phyloP scores from a whole-genome alignment of 2,329 filamentous ascomycete genomes.

The Aspergillus luchuensis region DNA sequence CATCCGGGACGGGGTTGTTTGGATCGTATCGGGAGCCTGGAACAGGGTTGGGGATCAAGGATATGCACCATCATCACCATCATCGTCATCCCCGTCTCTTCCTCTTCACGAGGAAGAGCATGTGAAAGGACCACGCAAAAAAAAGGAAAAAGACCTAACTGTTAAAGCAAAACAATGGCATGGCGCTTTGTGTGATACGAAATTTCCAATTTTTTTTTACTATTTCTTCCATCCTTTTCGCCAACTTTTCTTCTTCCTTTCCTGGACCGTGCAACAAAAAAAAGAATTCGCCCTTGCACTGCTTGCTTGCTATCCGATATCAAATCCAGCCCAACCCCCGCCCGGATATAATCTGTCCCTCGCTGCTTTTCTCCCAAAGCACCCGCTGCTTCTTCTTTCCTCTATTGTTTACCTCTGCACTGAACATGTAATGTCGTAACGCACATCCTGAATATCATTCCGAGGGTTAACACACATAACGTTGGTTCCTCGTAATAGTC shows the following conservation, averaged over 20 bases:
- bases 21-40: conserved; percentile 17
- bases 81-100: conserved; percentile 18
- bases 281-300: not conserved
- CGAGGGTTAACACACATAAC: not conserved
- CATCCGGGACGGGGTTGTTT: conserved; percentile 21
- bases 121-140: conserved; percentile 17
- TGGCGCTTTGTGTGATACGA: conserved; percentile 32
- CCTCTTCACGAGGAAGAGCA: conserved; percentile 8
- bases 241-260: not conserved
- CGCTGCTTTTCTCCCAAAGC: not conserved
- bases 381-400: not conserved
- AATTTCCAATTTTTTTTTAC: conserved; percentile 20
- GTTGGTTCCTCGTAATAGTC: not conserved
- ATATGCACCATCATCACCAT: conserved; percentile 9
- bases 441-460: conserved; percentile 8
- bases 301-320: not conserved
- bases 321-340: not conserved
- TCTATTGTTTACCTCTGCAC: not conserved
- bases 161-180: conserved; percentile 31
- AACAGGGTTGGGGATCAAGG: conserved; percentile 22
- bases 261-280: not conserved
- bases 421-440: conserved; percentile 9
- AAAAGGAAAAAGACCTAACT: conserved; percentile 25
- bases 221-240: conserved; percentile 15
- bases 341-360: not conserved